Evolutionary conservation across 306 rosid genomes (phyloP).

Genomic region (Cucumis sativus): DNA sequence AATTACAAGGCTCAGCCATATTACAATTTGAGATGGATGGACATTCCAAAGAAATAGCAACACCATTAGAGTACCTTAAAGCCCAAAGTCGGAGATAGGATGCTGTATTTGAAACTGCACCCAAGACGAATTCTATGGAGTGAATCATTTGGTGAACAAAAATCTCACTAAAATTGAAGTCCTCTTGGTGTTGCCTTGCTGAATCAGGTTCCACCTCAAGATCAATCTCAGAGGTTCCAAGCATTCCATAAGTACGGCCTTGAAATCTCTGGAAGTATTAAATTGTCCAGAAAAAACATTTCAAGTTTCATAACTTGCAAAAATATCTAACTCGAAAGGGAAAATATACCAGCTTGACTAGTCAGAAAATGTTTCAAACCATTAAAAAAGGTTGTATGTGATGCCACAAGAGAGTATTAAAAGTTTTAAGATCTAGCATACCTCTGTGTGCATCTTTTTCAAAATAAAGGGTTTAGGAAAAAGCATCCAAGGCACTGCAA

Average conservation of each 20-base stretch:
- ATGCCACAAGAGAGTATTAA: not conserved
- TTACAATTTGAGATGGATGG: conserved; percentile 4
- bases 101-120: conserved; percentile 98
- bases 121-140: conserved; percentile 90
- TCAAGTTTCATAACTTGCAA: not conserved
- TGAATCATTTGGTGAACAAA: conserved; percentile 99
- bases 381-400: not conserved
- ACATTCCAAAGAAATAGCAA: conserved; percentile 4
- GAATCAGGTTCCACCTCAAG: conserved; percentile 80
- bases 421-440: conserved; percentile 20
- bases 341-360: not conserved
- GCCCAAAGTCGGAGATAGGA: conserved; percentile 99
- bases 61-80: conserved; percentile 45
- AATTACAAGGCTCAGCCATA: conserved; percentile 12
- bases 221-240: conserved; percentile 76
- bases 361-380: not conserved
- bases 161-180: conserved; percentile 86
- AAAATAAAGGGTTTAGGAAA: conserved; percentile 95
- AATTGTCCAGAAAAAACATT: not conserved
- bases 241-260: conserved; percentile 83
- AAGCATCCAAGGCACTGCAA: conserved; percentile 99
- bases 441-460: conserved; percentile 82
- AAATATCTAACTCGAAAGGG: not conserved
- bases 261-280: conserved; percentile 63
- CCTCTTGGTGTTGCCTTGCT: conserved; percentile 78